These are phyloP conservation scores for Botryotinia globosa DNA, from an alignment of 2,329 filamentous ascomycete species.

Conservation along the genomic window DNA sequence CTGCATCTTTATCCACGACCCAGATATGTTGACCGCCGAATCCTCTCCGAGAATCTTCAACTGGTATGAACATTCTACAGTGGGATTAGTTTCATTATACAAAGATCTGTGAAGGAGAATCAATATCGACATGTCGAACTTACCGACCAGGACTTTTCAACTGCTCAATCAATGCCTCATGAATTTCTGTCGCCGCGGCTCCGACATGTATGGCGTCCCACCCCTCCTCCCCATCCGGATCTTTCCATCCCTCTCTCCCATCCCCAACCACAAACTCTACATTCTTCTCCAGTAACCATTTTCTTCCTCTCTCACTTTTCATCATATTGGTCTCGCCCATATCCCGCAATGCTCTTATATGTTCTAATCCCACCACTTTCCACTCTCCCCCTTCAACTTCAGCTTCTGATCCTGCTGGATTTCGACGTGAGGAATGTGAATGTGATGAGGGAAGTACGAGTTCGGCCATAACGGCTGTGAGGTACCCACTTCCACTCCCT, in stretches of 20 bases:
- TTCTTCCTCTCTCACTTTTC: conserved; percentile 57
- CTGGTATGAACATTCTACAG: conserved; percentile 69
- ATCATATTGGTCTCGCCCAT: conserved; percentile 63
- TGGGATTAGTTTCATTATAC: neutral
- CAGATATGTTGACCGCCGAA: conserved; percentile 54
- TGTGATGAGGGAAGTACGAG: conserved; percentile 24
- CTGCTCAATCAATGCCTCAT: conserved; percentile 71
- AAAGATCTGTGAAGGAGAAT: neutral
- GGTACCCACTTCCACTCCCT: conserved; percentile 74
- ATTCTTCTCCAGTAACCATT: conserved; percentile 59
- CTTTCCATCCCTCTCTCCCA: conserved; percentile 63
- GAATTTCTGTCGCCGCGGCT: conserved; percentile 73
- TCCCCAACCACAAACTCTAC: conserved; percentile 76
- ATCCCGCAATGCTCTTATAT: conserved; percentile 63
- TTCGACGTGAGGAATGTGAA: neutral
- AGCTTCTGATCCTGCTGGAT: neutral
- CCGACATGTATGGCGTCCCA: conserved; percentile 98
- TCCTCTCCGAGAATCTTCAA: conserved; percentile 51
- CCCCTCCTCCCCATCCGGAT: conserved; percentile 45
- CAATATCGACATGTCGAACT: conserved; percentile 21
- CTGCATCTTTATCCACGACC: conserved; percentile 67
- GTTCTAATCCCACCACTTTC: conserved; percentile 69
- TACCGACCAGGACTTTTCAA: conserved; percentile 70
- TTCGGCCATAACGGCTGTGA: conserved; percentile 85
- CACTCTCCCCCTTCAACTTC: conserved; percentile 31